phyloP scores from a whole-genome alignment of 306 rosid genomes.

The Dryas octopetala region DNA sequence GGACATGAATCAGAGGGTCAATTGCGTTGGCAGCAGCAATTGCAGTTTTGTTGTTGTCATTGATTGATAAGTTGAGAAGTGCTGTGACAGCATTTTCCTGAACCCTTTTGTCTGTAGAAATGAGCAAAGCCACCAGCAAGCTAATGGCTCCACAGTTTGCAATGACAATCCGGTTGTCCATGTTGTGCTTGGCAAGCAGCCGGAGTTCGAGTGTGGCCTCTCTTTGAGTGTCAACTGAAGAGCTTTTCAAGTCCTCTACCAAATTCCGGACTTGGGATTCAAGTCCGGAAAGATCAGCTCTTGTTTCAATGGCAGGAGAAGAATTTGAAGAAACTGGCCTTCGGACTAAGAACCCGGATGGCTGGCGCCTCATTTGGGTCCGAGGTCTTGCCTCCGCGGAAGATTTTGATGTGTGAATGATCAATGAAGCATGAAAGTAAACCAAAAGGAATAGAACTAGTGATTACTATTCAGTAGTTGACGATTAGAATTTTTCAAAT shows the following conservation, averaged over 20 bases:
- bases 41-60: slow-evolving; percentile 62
- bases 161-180: slow-evolving; percentile 81
- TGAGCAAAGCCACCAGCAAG: slow-evolving; percentile 62
- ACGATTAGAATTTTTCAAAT: too few relatives aligned
- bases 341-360: slow-evolving; percentile 45
- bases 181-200: slow-evolving; percentile 67
- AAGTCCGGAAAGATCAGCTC: slow-evolving; percentile 60
- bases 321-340: background rate
- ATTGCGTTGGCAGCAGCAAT: slow-evolving; percentile 78
- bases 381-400: slow-evolving; percentile 50
- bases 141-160: slow-evolving; percentile 71
- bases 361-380: slow-evolving; percentile 56
- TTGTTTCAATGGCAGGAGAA: slow-evolving; percentile 50
- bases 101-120: slow-evolving; percentile 48
- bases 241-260: slow-evolving; percentile 62
- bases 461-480: too few relatives aligned
- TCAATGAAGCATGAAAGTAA: too few relatives aligned
- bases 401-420: too few relatives aligned
- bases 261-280: slow-evolving; percentile 64
- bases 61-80: slow-evolving; percentile 80
- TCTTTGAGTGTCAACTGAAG: slow-evolving; percentile 63
- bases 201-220: slow-evolving; percentile 72
- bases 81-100: slow-evolving; percentile 94
- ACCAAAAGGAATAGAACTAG: too few relatives aligned
- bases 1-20: slow-evolving; percentile 78